A percentile compares a stretch with the other conserved stretches of the same genome.
Evolutionary conservation across 345 rosid species (phyloP).

Genomic region (Toxicodendron radicans): DNA sequence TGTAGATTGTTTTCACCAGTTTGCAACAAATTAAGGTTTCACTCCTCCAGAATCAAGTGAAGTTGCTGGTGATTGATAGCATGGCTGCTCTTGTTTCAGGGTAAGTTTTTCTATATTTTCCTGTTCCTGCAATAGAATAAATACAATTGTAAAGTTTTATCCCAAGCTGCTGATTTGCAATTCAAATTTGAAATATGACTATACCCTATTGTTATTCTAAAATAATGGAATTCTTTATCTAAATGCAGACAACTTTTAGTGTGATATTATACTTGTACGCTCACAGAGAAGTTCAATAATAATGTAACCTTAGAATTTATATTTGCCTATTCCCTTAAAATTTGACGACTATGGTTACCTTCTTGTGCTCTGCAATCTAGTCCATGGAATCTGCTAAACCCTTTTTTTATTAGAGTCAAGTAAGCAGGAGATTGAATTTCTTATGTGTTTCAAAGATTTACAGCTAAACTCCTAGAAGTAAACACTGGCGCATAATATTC

Average conservation of each 20-base stretch:
- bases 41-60: constrained; percentile 68
- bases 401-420: not conserved
- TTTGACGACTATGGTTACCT: not conserved
- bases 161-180: not conserved
- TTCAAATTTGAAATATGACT: not conserved
- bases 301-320: not conserved
- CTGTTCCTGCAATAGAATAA: not conserved
- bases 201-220: not conserved
- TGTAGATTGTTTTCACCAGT: constrained; percentile 35
- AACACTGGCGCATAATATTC: not conserved
- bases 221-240: not conserved
- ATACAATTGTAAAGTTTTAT: not conserved
- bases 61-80: constrained; percentile 83
- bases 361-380: not conserved
- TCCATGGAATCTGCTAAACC: not conserved
- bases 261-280: not conserved
- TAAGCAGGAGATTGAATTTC: not conserved
- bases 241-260: not conserved
- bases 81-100: constrained; percentile 88
- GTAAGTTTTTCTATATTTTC: constrained; percentile 33
- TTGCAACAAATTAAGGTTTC: constrained; percentile 75
- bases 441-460: not conserved
- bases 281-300: not conserved
- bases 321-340: not conserved
- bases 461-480: not conserved